phyloP scores from a whole-genome alignment of 2,329 filamentous ascomycete genomes.

The Cladophialophora exuberans region DNA sequence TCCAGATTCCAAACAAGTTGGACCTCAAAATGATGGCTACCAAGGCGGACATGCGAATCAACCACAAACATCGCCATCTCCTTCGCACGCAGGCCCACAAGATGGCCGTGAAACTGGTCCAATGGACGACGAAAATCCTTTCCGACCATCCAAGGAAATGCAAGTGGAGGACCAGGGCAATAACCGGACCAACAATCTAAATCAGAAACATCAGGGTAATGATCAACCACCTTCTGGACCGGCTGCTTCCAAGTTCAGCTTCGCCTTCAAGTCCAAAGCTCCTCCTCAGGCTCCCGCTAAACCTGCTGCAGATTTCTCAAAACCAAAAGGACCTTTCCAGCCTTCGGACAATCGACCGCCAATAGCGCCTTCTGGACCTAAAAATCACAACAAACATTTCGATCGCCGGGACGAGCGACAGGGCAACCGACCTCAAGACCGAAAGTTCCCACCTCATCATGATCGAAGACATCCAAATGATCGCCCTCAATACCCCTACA shows the following conservation, averaged over 20 bases:
- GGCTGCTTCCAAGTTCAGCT: constrained; percentile 77
- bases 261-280: constrained; percentile 84
- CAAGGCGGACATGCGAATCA: constrained; percentile 44
- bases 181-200: constrained; percentile 60
- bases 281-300: constrained; percentile 58
- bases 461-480: constrained; percentile 44
- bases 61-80: constrained; percentile 38
- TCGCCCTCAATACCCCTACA: constrained; percentile 9
- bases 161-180: constrained; percentile 65
- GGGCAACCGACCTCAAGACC: constrained; percentile 38
- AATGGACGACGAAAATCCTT: constrained; percentile 63
- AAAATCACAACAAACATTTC: constrained; percentile 43
- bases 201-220: constrained; percentile 54
- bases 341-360: constrained; percentile 41
- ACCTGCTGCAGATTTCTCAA: constrained; percentile 53
- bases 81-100: constrained; percentile 37
- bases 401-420: constrained; percentile 49
- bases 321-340: constrained; percentile 45
- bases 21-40: constrained; percentile 37
- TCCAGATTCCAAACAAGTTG: constrained; percentile 54
- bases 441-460: constrained; percentile 39
- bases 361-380: constrained; percentile 43
- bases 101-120: constrained; percentile 39
- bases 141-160: constrained; percentile 66
- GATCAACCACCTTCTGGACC: constrained; percentile 52